These are phyloP conservation scores for Xanthoparmelia taractica DNA, from an alignment of 495 filamentous ascomycete genomes.

Conservation along the genomic window DNA sequence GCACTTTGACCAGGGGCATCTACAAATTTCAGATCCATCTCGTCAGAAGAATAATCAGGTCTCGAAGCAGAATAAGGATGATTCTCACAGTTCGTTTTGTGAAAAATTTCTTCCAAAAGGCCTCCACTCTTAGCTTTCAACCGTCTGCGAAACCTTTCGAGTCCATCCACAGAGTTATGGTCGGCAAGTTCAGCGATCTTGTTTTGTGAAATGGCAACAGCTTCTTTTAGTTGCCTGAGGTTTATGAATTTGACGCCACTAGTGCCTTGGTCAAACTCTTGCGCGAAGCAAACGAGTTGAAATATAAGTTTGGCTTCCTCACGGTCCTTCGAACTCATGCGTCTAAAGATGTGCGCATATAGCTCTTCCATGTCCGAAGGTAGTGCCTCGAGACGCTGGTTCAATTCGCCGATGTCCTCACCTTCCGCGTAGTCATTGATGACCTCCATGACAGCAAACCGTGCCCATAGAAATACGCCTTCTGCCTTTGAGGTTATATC, in stretches of 20 bases:
- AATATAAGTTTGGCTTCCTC: background rate
- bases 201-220: background rate
- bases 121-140: background rate
- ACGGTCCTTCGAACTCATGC: background rate
- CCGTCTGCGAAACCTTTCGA: background rate
- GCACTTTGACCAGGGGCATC: no score
- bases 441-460: conserved; percentile 18
- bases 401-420: background rate
- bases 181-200: no score
- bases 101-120: background rate
- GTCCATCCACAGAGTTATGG: no score
- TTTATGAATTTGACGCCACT: background rate
- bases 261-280: no score
- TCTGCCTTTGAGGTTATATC: conserved; percentile 1
- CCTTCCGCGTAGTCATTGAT: conserved; percentile 5
- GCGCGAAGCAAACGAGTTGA: background rate
- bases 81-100: no score
- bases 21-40: no score
- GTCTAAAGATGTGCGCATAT: background rate
- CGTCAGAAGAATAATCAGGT: no score
- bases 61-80: no score
- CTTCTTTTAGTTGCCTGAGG: background rate
- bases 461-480: conserved; percentile 24
- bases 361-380: conserved; percentile 1
- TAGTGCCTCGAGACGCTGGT: background rate